phyloP scores from a whole-genome alignment of 208 protist species.

The Leishmania amazonensis region DNA sequence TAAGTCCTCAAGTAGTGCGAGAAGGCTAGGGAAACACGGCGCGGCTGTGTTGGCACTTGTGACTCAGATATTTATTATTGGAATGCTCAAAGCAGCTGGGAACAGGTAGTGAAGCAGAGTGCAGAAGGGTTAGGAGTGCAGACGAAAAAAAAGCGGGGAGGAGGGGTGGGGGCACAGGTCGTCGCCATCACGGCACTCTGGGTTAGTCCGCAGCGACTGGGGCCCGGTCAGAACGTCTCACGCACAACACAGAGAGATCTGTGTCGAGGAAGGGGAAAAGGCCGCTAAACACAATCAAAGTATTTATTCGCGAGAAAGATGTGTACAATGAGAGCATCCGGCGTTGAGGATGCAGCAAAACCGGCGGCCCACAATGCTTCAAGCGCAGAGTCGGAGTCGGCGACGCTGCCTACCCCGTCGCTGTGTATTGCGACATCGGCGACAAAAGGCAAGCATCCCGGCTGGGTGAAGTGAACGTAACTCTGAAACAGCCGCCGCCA shows the following conservation, averaged over 20 bases:
- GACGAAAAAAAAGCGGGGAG: not conserved
- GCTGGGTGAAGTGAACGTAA: conserved; percentile 34
- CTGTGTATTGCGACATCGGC: not conserved
- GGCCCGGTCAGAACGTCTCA: too few species aligned
- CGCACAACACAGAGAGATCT: not conserved
- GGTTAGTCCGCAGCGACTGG: not conserved
- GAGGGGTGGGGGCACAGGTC: not conserved
- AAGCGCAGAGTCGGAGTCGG: not conserved
- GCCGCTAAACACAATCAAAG: conserved; percentile 31
- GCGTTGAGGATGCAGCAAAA: conserved; percentile 7
- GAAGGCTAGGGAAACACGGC: not conserved
- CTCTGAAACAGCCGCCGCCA: conserved; percentile 37
- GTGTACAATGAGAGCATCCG: conserved; percentile 63
- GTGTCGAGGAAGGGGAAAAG: conserved; percentile 6
- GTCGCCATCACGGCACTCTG: too few species aligned
- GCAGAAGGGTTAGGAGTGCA: not conserved
- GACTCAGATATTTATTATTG: not conserved
- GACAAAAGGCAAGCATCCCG: conserved; percentile 27
- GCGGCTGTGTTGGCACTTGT: too few species aligned
- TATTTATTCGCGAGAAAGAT: conserved; percentile 51
- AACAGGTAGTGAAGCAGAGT: not conserved
- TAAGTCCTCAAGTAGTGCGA: not conserved
- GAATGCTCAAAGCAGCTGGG: not conserved
- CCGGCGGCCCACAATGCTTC: conserved; percentile 38
- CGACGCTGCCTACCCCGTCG: not conserved